Base-by-base conservation (phyloP, 129 eudicot genomes). In the Scalesia atractyloides region DNA sequence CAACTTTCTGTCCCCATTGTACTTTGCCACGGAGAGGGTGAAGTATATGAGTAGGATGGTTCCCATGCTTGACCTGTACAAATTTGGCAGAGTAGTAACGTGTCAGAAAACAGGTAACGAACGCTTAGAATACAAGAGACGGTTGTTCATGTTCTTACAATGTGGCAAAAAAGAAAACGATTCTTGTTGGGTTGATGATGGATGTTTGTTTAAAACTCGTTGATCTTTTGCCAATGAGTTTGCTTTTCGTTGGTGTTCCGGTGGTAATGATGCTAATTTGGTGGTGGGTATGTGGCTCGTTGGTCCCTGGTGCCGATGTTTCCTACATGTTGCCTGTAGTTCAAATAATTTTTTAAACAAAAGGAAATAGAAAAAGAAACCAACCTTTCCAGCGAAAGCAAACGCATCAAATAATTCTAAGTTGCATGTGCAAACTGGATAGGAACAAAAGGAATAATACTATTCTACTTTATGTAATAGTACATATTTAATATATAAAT, bases 31-130 rank as follows among this genome's bases (percentile, higher is more conserved):
- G 24, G 85, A 70, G 57, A 92, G 81, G 7, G 96, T 89, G 84
- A 87, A 85, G 81, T 73, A 87, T 41, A 92, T 92, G 18, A 92
- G 85, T 16, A 92, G 65, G 61, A 89, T 82, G n/a, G 98, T 86
- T 76, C 98, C 98, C 85, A 92, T 80, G 81, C 95, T 83, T 66
- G 96, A 89, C 86, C 98, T 92, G 94, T 69, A 64, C 79, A 39
- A 52, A 34, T 78, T 19, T 13, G 34, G 62, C 10, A 11, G 62
- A 56, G 62, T 8, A 56, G 62, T 8, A 56, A 20, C 6, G 34
- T 33, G 15, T 56, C 16, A 51, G 10, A 18, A 51, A 9, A 15
- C 22, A 20, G 18, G 46, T 41, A 5, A 16, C 11, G 36, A 9
- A 33, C 46, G 10, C 10, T 41, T 19, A 3, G 20, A 56, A 56